phyloP scores from a whole-genome alignment of 208 protist genomes.

The Wallacemonas sp. region DNA sequence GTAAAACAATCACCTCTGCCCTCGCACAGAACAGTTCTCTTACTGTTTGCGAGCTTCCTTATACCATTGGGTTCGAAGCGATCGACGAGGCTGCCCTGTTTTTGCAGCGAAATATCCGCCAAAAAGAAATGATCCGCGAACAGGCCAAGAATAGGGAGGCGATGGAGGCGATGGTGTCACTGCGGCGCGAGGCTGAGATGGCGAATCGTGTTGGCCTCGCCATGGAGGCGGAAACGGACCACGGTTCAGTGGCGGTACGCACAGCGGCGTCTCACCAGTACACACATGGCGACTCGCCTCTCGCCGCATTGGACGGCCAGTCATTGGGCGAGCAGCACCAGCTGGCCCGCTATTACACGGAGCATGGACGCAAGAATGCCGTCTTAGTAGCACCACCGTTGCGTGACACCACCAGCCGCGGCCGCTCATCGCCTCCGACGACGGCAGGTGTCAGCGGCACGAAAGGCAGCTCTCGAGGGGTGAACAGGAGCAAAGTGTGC shows the following conservation, averaged over 20 bases:
- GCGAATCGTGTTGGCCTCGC: neutral
- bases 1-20: constrained; percentile 35
- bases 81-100: constrained; percentile 23
- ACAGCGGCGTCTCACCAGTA: neutral
- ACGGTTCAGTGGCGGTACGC: neutral
- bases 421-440: neutral
- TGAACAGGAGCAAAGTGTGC: neutral
- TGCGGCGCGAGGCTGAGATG: neutral
- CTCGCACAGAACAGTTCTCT: constrained; percentile 38
- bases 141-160: constrained; percentile 4
- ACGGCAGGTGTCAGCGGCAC: neutral
- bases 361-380: constrained; percentile 7
- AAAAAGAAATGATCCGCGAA: constrained; percentile 5
- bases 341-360: constrained; percentile 11
- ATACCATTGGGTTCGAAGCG: constrained; percentile 65
- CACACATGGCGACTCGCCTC: neutral
- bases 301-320: neutral
- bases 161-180: constrained; percentile 7
- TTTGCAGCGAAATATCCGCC: constrained; percentile 28
- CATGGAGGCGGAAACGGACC: neutral
- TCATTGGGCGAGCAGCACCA: neutral
- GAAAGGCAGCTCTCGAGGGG: neutral
- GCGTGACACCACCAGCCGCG: too few species aligned
- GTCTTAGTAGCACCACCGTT: neutral
- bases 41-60: constrained; percentile 63